Base-by-base conservation (phyloP, 2,329 filamentous ascomycete species). In the Aaosphaeria arxii region DNA sequence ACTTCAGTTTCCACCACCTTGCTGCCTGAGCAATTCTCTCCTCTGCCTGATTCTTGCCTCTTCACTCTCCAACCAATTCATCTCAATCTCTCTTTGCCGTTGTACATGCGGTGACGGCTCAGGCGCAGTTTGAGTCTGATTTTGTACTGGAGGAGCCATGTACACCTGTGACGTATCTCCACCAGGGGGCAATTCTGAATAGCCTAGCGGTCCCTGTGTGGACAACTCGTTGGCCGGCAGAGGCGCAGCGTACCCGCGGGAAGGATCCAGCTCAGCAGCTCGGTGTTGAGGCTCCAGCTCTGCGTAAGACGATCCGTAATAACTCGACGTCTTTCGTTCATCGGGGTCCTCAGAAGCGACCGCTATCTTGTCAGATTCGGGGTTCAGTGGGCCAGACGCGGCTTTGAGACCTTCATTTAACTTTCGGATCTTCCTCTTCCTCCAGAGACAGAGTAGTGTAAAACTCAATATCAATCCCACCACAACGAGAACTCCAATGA, bases 51-150 rank as follows among this genome's bases (percentile, higher is more conserved):
- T 29, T 31, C 40, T 39, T 28, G 44, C 44, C 30, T 53, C 50
- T 32, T 50, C 50, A 17, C 42, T 48, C 40, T 53, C 44, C 13
- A 53, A 31, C 44, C 47, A 53, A 29, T 47, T 40, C 29, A 53
- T 45, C 35, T 50, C 47, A 24, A 50, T 31, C 28, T 41, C 44
- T 32, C 47, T 41, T 31, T 52, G 50, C 11, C 47, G 47, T 33
- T 52, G 36, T 6, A 50, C 47, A 44, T 44, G 50, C 7, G 50
- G 47, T 9, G 47, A 51, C 33, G 7, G 33, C 7, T 9, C 33
- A 36, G 7, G 9, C 33, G 33, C 9, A 36, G 9, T 36, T 36
- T 36, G 33, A 9, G 7, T n/a, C n/a, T 9, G 33, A 9, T 9
- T 4, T 36, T 36, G 33, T 36, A n/a, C 7, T 36, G 33, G 9